Evolutionary conservation across 148 eudicot genomes (phyloP), one percentile per base, ranked within the genome.

Genomic region (Chenopodium suecicum): DNA sequence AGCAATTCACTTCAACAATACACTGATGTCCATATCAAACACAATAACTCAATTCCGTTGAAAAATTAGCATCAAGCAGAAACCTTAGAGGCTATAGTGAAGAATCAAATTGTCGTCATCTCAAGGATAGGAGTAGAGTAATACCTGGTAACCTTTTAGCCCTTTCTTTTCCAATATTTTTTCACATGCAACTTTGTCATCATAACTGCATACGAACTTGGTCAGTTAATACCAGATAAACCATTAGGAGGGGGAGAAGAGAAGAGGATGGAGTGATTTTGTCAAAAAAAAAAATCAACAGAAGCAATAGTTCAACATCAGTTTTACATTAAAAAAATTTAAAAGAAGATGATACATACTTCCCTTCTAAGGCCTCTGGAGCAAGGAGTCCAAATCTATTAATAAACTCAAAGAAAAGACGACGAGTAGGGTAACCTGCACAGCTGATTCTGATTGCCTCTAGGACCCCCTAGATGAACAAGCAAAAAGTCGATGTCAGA

Each of bases 381-480:
- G 94, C 99, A 83, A 97, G 99, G 74, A 94, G 86, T 80, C 98
- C 99, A 86, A 97, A 96, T 94, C 99, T 89, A 81, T 94, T 90
- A 78, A 97, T 73, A 83, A 97, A 97, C 86, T 94, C 99, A 86
- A 90, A 97, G 87, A 94, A 97, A 74, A 95, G 90, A 82, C 97
- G 99, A 41, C 99, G 99, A 82, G 99, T 97, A 81, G 99, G 99
- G 83, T 88, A 94, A 64, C 99, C 99, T 75, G 99, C 99, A 91
- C 98, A 94, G 82, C 99, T 97, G 52, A 97, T 97, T 88, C 99
- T 90, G 82, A 97, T 97, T 83, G 99, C 99, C 88, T 97, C 99
- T 84, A 97, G 71, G 79, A 97, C 99, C 86, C 99, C 99, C 99
- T 97, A 80, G 29, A 74, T 29, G 20, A 77, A 65, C 79, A 90